Evolutionary conservation across 2,329 filamentous ascomycete genomes (phyloP), one percentile per base, ranked within the genome.

Genomic region (Sporothrix pallida): DNA sequence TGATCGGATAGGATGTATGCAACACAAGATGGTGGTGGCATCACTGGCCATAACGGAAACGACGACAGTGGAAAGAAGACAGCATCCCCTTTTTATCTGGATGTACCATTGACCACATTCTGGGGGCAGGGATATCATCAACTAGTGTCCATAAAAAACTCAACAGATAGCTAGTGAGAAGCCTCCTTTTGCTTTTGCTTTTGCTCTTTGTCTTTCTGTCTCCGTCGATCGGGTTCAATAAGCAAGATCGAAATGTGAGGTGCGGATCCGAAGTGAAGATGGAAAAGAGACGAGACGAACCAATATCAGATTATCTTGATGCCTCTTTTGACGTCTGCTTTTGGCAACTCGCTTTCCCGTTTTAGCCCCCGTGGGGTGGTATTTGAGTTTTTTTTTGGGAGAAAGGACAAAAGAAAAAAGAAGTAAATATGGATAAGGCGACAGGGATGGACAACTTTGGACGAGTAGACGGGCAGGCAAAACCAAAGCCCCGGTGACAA

Each of bases 21-120:
- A 63, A 20, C 60, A 63, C 15, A 44, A 63, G 56, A 58, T 58
- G 56, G 23, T 58, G 23, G 37, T 37, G 23, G 56, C 56, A 58
- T 31, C 52, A 54, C n/a, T 10, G 52, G 20, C 52, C 3, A 20
- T n/a, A 54, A 54, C 17, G 17, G 20, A 20, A 31, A 31, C 56
- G 56, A 63, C 31, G 20, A 54, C 52, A 23, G 6, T 20, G 31
- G 37, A 10, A 63, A 44, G 60, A 44, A 17, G 42, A 63, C 31
- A 9, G 10, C 6, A 15, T n/a, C 26, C 42, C 31, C 31, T n/a
- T 44, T 44, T 63, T 44, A 44, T 63, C 31, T 23, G n/a, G 10
- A 44, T 13, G n/a, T 6, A 23, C 23, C 37, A n/a, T 44, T 31
- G 17, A 23, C n/a, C n/a, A 10, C 17, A 65, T 65, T 42, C 60